Evolutionary conservation across 78 protist genomes (phyloP).

Genomic region (Chrysochromulina tobinii): DNA sequence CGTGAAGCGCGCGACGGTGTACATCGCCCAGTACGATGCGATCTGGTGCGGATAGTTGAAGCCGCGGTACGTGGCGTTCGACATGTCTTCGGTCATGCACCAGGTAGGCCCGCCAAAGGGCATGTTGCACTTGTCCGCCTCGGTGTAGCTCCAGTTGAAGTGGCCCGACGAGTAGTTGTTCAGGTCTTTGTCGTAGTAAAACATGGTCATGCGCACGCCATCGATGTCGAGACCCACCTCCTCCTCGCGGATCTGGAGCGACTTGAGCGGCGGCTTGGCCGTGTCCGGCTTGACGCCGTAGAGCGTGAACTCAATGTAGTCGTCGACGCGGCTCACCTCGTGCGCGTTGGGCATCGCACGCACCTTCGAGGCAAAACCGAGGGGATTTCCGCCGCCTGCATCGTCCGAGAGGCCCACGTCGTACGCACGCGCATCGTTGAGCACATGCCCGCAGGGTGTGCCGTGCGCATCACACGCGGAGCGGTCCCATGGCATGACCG

Average conservation of each 20-base stretch:
- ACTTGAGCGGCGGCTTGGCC: not conserved
- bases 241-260: slow-evolving; percentile 9
- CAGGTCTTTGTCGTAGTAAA: not conserved
- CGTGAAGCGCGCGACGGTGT: not conserved
- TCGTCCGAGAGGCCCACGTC: slow-evolving; percentile 2
- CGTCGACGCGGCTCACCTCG: not conserved
- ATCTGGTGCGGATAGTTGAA: slow-evolving; percentile 22
- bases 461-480: not conserved
- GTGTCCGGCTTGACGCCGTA: slow-evolving; percentile 3
- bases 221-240: not conserved
- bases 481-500: slow-evolving; percentile 15
- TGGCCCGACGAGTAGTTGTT: not conserved
- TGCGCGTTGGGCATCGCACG: not conserved
- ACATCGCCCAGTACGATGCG: not conserved
- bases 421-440: slow-evolving; percentile 31
- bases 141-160: not conserved
- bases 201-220: not conserved
- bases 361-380: not conserved
- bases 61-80: slow-evolving; percentile 26
- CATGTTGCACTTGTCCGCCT: slow-evolving; percentile 1
- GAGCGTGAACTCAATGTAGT: not conserved
- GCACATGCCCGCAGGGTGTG: not conserved
- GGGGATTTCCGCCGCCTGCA: not conserved
- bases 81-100: slow-evolving; percentile 10
- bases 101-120: not conserved